These are phyloP conservation scores for Tolypocladium ophioglossoides DNA, from an alignment of 2,329 filamentous ascomycete genomes.

Conservation along the genomic window DNA sequence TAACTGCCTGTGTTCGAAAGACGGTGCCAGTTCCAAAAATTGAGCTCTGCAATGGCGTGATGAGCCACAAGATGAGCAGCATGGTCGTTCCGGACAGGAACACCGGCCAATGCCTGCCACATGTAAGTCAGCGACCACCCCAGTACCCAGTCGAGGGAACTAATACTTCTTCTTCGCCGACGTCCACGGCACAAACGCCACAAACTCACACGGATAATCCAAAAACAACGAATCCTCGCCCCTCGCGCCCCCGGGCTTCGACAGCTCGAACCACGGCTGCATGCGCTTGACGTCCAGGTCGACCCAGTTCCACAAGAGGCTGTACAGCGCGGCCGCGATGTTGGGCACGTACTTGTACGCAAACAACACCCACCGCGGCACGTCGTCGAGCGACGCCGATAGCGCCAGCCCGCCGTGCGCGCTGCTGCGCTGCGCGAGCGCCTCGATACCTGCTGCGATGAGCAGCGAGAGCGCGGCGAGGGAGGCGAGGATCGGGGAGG, in stretches of 20 bases:
- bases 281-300: slow-evolving; percentile 48
- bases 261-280: slow-evolving; percentile 50
- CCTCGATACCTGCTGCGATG: slow-evolving; percentile 28
- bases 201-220: slow-evolving; percentile 37
- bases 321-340: slow-evolving; percentile 41
- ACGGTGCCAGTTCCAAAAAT: slow-evolving; percentile 33
- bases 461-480: slow-evolving; percentile 25
- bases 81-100: slow-evolving; percentile 27
- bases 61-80: slow-evolving; percentile 40
- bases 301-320: slow-evolving; percentile 47
- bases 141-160: background rate
- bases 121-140: no score
- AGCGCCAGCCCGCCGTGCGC: slow-evolving; percentile 28
- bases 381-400: slow-evolving; percentile 8
- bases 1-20: slow-evolving; percentile 1
- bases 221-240: slow-evolving; percentile 38
- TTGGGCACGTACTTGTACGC: slow-evolving; percentile 43
- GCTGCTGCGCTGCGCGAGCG: slow-evolving; percentile 28
- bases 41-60: slow-evolving; percentile 46
- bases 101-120: slow-evolving; percentile 1
- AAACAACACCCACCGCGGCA: slow-evolving; percentile 26
- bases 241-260: slow-evolving; percentile 28
- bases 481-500: slow-evolving; percentile 21
- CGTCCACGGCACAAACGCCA: slow-evolving; percentile 19
- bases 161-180: slow-evolving; percentile 20